Percentiles rank a stretch among this genome's conserved stretches.
phyloP scores from a whole-genome alignment of 139 green algal genomes.

The Chlamydomonas sp. region DNA sequence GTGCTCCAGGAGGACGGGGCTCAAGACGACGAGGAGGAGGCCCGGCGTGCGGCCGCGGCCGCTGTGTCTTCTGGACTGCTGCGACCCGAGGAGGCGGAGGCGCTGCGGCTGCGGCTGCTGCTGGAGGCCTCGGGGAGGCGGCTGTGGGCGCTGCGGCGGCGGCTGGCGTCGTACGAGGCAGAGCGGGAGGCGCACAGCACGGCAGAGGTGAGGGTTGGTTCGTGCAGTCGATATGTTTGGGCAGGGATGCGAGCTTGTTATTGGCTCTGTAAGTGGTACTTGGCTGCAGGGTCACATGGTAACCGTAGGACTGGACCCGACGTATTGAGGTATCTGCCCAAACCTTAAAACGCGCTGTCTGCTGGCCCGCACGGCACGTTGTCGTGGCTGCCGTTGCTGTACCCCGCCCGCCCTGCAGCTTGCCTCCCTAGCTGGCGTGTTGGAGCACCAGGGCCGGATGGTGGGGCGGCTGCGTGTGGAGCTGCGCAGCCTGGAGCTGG shows the following conservation, averaged over 20 bases:
- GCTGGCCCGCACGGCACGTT: no score
- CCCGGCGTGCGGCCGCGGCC: neutral
- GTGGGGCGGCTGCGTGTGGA: conserved; percentile 3
- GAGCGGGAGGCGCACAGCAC: conserved; percentile 11
- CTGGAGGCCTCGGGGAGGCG: conserved; percentile 19
- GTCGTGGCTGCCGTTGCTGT: no score
- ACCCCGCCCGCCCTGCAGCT: neutral
- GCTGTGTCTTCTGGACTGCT: conserved; percentile 4
- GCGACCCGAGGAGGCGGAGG: conserved; percentile 11
- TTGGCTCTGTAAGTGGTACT: no score
- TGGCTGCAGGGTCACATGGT: no score
- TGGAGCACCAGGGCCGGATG: conserved; percentile 1
- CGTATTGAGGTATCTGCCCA: no score
- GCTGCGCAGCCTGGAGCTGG: neutral
- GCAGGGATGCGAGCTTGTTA: no score
- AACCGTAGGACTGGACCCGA: no score
- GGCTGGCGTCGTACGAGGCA: conserved; percentile 21
- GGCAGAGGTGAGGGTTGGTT: neutral
- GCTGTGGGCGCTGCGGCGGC: conserved; percentile 24
- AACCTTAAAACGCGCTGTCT: no score
- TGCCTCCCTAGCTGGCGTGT: neutral
- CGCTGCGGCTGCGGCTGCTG: conserved; percentile 30
- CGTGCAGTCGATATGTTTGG: no score
- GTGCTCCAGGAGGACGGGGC: neutral
- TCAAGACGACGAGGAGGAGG: neutral